Evolutionary conservation across 345 rosid genomes (phyloP).

Genomic region (Salix suchowensis): DNA sequence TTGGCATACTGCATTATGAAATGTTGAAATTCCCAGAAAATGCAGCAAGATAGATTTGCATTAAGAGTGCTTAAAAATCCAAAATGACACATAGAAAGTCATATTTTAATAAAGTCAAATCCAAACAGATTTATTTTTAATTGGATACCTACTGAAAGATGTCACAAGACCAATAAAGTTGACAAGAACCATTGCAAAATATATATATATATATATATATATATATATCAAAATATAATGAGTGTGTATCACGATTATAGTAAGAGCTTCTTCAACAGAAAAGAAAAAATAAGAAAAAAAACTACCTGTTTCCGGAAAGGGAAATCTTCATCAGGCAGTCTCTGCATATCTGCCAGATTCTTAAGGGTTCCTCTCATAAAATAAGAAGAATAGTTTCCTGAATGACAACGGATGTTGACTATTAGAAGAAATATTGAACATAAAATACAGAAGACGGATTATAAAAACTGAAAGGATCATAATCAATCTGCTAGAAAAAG

Average conservation of each 20-base stretch:
- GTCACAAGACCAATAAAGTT: not conserved
- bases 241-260: not conserved
- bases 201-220: too few species aligned
- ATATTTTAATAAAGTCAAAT: not conserved
- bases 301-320: slow-evolving; percentile 75
- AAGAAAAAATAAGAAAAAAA: not conserved
- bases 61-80: not conserved
- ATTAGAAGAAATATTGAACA: not conserved
- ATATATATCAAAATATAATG: too few species aligned
- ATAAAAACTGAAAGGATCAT: not conserved
- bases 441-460: not conserved
- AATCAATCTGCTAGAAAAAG: not conserved
- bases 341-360: slow-evolving; percentile 81
- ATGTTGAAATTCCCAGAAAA: not conserved
- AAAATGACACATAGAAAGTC: not conserved
- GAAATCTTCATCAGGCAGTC: slow-evolving; percentile 77
- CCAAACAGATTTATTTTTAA: not conserved
- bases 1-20: not conserved
- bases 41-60: not conserved
- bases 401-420: not conserved
- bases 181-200: not conserved
- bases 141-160: not conserved
- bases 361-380: slow-evolving; percentile 70
- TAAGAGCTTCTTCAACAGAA: not conserved
- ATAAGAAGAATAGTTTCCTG: slow-evolving; percentile 67